A percentile compares a stretch with the other conserved stretches of the same genome.
These are phyloP conservation scores for Cichorium intybus DNA, from an alignment of 140 eudicot species.

Conservation along the genomic window DNA sequence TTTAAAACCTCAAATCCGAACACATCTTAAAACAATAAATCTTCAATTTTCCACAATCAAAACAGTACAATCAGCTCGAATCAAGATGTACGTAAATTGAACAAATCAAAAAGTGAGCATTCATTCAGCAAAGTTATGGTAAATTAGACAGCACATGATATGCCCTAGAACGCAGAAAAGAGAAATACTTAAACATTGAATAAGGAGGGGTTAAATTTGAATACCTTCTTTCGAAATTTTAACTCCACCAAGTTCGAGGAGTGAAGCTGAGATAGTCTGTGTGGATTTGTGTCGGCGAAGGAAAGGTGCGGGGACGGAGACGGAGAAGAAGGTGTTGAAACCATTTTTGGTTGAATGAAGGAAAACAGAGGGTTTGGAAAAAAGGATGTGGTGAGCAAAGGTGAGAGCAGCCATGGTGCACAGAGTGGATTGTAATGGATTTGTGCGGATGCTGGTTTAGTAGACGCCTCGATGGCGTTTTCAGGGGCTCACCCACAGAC, in stretches of 20 bases:
- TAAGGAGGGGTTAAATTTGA: neutral
- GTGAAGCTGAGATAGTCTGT: slow-evolving; percentile 41
- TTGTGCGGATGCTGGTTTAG: neutral
- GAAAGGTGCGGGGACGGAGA: slow-evolving; percentile 37
- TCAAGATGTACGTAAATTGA: slow-evolving; percentile 1
- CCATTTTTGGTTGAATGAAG: slow-evolving; percentile 30
- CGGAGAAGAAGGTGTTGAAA: slow-evolving; percentile 28
- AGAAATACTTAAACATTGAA: neutral
- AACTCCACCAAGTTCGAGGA: slow-evolving; percentile 79
- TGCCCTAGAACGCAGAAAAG: slow-evolving; percentile 8
- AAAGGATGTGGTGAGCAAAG: slow-evolving; percentile 47
- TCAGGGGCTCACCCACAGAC: neutral
- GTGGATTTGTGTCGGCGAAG: slow-evolving; percentile 44
- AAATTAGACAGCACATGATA: neutral
- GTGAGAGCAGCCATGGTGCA: slow-evolving; percentile 41
- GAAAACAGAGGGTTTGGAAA: slow-evolving; percentile 51
- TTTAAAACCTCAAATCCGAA: neutral
- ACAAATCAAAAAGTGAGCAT: neutral
- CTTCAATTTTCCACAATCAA: slow-evolving; percentile 3
- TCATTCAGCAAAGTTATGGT: neutral
- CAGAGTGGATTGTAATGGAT: neutral
- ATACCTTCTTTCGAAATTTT: slow-evolving; percentile 76
- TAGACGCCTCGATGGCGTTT: neutral
- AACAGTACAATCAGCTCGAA: neutral
- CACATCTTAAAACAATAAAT: neutral